Evolutionary conservation across 768 basidiomycete genomes (phyloP).

Genomic region (Dentipellis sp.): DNA sequence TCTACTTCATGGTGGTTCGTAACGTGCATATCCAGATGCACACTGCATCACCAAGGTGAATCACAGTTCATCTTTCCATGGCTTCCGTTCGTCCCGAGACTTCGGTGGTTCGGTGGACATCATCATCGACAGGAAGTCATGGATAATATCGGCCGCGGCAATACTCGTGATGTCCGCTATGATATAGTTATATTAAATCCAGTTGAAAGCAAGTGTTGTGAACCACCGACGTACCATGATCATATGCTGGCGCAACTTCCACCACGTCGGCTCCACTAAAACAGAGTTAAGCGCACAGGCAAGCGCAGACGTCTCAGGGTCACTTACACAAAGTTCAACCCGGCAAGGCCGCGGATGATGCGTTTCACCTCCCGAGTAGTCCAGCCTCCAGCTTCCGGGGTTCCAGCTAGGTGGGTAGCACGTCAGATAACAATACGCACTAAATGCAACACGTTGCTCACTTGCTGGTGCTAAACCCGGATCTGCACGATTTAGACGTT

Average conservation of each 20-base stretch:
- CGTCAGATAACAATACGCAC: not conserved
- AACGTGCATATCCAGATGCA: not conserved
- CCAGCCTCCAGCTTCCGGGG: conserved; percentile 82
- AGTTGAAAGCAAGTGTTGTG: not conserved
- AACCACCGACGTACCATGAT: conserved; percentile 38
- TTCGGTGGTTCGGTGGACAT: conserved; percentile 33
- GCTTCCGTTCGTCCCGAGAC: conserved; percentile 13
- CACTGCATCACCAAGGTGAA: not conserved
- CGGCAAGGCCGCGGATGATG: conserved; percentile 69
- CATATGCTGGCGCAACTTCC: conserved; percentile 69
- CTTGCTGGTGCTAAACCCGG: conserved; percentile 67
- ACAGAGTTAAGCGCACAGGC: not conserved
- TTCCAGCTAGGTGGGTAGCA: conserved; percentile 49
- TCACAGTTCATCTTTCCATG: conserved; percentile 22
- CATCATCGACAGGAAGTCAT: conserved; percentile 60
- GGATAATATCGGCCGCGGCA: conserved; percentile 58
- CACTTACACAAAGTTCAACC: conserved; percentile 71
- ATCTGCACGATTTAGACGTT: conserved; percentile 30
- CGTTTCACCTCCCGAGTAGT: conserved; percentile 75
- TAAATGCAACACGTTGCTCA: not conserved
- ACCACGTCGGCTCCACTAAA: conserved; percentile 62
- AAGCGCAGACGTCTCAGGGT: not conserved
- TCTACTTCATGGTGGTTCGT: not conserved
- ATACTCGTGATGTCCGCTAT: conserved; percentile 60
- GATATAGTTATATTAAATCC: conserved; percentile 1